phyloP scores from a whole-genome alignment of 805 yeast species.

The Metschnikowia vanudenii region DNA sequence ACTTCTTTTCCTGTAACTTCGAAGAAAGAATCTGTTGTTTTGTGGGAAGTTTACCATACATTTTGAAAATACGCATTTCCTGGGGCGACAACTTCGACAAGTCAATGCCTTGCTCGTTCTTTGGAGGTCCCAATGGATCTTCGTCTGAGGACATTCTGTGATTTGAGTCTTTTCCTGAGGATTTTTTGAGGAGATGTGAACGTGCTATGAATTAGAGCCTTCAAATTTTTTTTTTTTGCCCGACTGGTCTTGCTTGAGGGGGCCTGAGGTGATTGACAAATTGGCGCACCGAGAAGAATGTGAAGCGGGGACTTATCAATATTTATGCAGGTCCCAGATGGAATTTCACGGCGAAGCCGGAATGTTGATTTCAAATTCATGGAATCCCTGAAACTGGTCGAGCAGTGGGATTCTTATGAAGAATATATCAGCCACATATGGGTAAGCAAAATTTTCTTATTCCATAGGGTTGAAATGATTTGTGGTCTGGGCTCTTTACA shows the following conservation, averaged over 20 bases:
- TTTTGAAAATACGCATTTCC: conserved; percentile 70
- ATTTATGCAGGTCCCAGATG: neutral
- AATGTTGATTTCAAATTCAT: too few relatives aligned
- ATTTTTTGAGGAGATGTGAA: neutral
- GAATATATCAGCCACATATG: too few relatives aligned
- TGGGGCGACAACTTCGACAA: conserved; percentile 65
- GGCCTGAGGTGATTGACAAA: neutral
- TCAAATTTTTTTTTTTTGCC: too few relatives aligned
- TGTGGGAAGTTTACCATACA: conserved; percentile 86
- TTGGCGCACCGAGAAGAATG: neutral
- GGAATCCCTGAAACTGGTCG: too few relatives aligned
- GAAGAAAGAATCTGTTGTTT: conserved; percentile 71
- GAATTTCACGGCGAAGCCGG: too few relatives aligned
- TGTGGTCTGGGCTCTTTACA: too few relatives aligned
- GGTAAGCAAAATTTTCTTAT: too few relatives aligned
- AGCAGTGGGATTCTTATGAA: too few relatives aligned
- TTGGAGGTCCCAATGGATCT: conserved; percentile 52
- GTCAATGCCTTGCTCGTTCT: conserved; percentile 47
- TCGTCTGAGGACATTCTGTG: conserved; percentile 34
- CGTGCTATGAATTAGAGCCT: neutral
- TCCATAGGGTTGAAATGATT: too few relatives aligned
- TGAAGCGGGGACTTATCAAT: neutral
- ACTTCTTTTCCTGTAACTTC: conserved; percentile 82
- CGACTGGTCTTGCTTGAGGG: too few relatives aligned
- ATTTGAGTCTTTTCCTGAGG: neutral